phyloP scores from a whole-genome alignment of 495 filamentous ascomycete species.

The Cercophora sp. region DNA sequence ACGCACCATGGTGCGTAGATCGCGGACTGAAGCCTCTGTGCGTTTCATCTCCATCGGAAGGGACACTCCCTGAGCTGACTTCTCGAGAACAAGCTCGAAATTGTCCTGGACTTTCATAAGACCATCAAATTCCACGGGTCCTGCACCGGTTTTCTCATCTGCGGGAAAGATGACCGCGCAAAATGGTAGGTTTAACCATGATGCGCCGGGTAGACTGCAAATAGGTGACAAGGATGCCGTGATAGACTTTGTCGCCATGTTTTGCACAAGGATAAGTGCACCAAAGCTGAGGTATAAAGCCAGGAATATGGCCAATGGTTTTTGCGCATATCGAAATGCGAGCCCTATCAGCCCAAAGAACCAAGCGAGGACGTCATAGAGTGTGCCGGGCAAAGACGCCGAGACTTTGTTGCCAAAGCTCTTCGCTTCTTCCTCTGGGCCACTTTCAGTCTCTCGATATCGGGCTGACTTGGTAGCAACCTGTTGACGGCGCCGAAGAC shows the following conservation, averaged over 20 bases:
- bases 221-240: constrained; percentile 55
- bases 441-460: not conserved
- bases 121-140: constrained; percentile 57
- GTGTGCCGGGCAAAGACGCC: constrained; percentile 23
- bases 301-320: constrained; percentile 51
- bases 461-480: constrained; percentile 9
- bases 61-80: constrained; percentile 51
- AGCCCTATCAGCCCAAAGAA: constrained; percentile 43
- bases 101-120: constrained; percentile 61
- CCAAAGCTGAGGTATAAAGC: constrained; percentile 51
- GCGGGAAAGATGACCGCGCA: constrained; percentile 39
- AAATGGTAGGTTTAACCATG: constrained; percentile 55
- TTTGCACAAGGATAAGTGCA: constrained; percentile 44
- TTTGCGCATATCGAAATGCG: constrained; percentile 49
- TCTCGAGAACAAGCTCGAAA: constrained; percentile 64
- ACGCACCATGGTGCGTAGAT: constrained; percentile 62
- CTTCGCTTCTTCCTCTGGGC: not conserved
- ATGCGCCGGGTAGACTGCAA: constrained; percentile 60
- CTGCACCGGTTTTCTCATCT: constrained; percentile 3
- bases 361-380: constrained; percentile 40
- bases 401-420: constrained; percentile 11
- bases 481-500: constrained; percentile 26
- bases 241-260: constrained; percentile 47
- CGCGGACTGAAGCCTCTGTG: constrained; percentile 67
- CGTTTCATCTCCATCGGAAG: constrained; percentile 67